Evolutionary conservation across 2,329 filamentous ascomycete species (phyloP).

Genomic region (Fusarium setosum): DNA sequence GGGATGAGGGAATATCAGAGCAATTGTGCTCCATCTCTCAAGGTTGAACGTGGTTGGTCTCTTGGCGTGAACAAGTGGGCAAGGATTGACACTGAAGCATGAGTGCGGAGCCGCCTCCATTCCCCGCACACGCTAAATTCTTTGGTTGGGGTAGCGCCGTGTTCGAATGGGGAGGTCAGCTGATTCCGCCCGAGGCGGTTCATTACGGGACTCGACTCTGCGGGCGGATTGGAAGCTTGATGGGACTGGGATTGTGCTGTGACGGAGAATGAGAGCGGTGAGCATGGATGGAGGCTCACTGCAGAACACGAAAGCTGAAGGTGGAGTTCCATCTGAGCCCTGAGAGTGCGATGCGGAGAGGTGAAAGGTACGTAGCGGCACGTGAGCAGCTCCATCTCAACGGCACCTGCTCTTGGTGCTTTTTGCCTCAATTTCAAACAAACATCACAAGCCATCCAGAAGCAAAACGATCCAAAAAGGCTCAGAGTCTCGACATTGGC

Average conservation of each 20-base stretch:
- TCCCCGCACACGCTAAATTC: conserved; percentile 4
- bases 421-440: too few species aligned
- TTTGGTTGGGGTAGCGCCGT: conserved; percentile 1
- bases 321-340: too few species aligned
- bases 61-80: background rate
- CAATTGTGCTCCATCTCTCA: background rate
- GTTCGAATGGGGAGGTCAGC: background rate
- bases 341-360: too few species aligned
- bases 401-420: too few species aligned
- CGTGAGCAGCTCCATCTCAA: too few species aligned
- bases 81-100: background rate
- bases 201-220: background rate
- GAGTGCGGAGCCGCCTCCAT: background rate
- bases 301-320: too few species aligned
- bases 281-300: background rate
- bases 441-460: too few species aligned
- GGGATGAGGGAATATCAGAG: background rate
- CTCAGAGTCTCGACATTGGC: too few species aligned
- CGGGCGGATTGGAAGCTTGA: background rate
- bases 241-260: background rate
- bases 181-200: background rate
- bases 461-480: too few species aligned
- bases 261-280: background rate
- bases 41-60: background rate
- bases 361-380: too few species aligned